Conservation (phyloP, 176 grass and related monocot species). For the Rhynchospora breviuscula region DNA sequence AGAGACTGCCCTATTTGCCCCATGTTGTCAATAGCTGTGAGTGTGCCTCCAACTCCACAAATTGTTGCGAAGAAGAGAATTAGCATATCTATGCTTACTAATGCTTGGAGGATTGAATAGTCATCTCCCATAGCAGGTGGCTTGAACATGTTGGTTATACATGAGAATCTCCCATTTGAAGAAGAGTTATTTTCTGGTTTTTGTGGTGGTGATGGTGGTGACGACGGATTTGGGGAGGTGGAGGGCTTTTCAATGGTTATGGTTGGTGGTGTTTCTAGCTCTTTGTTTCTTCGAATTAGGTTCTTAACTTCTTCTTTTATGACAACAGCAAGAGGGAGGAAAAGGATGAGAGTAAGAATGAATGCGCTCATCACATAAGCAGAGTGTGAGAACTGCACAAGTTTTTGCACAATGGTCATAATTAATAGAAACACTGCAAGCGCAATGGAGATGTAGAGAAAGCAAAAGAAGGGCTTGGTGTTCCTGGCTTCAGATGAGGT, state of each 20-base stretch:
- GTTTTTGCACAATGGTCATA: constrained; percentile 45
- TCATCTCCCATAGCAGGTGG: constrained; percentile 55
- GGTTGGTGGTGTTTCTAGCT: constrained; percentile 19
- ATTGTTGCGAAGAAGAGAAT: constrained; percentile 55
- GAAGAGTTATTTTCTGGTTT: not conserved
- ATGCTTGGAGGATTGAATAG: constrained; percentile 59
- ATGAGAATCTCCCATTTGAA: not conserved
- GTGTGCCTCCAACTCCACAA: constrained; percentile 74
- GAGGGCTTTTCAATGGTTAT: constrained; percentile 26
- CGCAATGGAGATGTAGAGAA: constrained; percentile 73
- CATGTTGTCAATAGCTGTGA: constrained; percentile 97
- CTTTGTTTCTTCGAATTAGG: constrained; percentile 31
- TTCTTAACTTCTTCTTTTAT: constrained; percentile 58
- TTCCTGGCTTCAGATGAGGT: constrained; percentile 14
- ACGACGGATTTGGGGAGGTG: not conserved
- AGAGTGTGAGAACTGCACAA: constrained; percentile 25
- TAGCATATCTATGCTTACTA: constrained; percentile 64
- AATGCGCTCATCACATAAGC: constrained; percentile 30
- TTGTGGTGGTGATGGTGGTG: not conserved
- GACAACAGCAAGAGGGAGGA: constrained; percentile 62
- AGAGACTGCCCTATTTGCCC: constrained; percentile 83
- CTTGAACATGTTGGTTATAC: constrained; percentile 30
- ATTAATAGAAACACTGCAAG: constrained; percentile 55
- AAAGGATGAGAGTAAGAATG: constrained; percentile 43
- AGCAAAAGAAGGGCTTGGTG: constrained; percentile 59